Evolutionary conservation across 1,284 basidiomycete genomes (phyloP).

Genomic region (Microstroma glucosiphilum): DNA sequence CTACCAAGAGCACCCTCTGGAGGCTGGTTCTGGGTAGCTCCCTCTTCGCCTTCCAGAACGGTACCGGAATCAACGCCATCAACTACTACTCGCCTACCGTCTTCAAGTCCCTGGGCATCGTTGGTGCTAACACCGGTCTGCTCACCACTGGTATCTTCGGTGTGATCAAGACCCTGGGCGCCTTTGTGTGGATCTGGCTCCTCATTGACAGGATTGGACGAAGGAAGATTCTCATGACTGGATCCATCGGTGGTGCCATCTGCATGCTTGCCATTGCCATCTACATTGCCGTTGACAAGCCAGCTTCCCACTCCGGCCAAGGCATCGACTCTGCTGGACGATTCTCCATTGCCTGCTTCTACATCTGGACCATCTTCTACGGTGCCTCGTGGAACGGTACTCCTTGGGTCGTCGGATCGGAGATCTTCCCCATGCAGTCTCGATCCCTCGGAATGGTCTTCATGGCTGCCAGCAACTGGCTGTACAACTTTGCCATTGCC

Average conservation of each 20-base stretch:
- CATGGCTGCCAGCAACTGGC: slow-evolving; percentile 19
- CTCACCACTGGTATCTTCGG: slow-evolving; percentile 77
- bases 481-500: slow-evolving; percentile 27
- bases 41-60: slow-evolving; percentile 48
- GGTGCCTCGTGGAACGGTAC: slow-evolving; percentile 38
- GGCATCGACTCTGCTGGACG: slow-evolving; percentile 16
- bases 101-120: slow-evolving; percentile 56
- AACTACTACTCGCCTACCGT: slow-evolving; percentile 63
- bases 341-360: slow-evolving; percentile 31
- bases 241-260: slow-evolving; percentile 31
- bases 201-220: slow-evolving; percentile 64
- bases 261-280: slow-evolving; percentile 31
- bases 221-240: slow-evolving; percentile 53
- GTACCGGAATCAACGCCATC: slow-evolving; percentile 43
- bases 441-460: slow-evolving; percentile 30
- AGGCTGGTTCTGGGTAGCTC: slow-evolving; percentile 31
- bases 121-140: slow-evolving; percentile 56
- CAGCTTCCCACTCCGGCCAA: slow-evolving; percentile 11
- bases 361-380: slow-evolving; percentile 37
- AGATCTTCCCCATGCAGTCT: slow-evolving; percentile 12
- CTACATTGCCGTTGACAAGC: slow-evolving; percentile 32
- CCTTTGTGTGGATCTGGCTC: slow-evolving; percentile 59
- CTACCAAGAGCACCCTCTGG: slow-evolving; percentile 16
- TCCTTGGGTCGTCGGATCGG: slow-evolving; percentile 29
- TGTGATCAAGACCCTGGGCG: slow-evolving; percentile 67